Conservation (phyloP, 306 rosid species). For the Begonia loranthoides region DNA sequence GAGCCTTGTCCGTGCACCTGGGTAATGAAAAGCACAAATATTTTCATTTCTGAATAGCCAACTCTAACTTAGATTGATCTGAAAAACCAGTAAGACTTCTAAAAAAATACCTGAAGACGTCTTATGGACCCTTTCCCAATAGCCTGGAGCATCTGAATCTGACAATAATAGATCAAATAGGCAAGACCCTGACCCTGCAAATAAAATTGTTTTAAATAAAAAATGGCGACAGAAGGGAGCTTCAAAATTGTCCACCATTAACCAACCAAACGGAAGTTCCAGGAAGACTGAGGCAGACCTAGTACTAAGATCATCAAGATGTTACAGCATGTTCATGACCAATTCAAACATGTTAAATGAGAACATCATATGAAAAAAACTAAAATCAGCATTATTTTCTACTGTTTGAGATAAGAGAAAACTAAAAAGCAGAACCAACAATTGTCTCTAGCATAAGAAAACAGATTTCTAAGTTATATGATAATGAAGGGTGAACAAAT, state of each 20-base stretch:
- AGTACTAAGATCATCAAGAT: neutral
- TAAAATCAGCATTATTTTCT: too few relatives aligned
- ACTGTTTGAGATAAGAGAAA: too few relatives aligned
- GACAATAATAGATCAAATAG: slow-evolving; percentile 70
- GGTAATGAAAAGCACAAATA: slow-evolving; percentile 10
- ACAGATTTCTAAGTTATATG: too few relatives aligned
- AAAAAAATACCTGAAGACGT: slow-evolving; percentile 27
- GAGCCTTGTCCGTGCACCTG: slow-evolving; percentile 59
- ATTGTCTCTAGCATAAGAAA: too few relatives aligned
- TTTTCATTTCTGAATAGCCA: too few relatives aligned
- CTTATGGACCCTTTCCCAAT: slow-evolving; percentile 26
- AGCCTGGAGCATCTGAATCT: slow-evolving; percentile 48
- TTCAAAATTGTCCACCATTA: neutral
- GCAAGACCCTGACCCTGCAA: slow-evolving; percentile 40
- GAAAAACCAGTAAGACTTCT: neutral
- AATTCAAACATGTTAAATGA: neutral
- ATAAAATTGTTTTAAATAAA: slow-evolving; percentile 11
- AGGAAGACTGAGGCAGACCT: too few relatives aligned
- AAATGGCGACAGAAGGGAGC: neutral
- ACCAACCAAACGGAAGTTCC: neutral
- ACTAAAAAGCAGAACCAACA: too few relatives aligned
- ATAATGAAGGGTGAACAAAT: too few relatives aligned
- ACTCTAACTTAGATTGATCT: neutral
- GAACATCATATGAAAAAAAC: neutral
- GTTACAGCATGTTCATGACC: neutral